Conservation (phyloP, 1,139 yeast species). For the Hyphopichia buzzinii region DNA sequence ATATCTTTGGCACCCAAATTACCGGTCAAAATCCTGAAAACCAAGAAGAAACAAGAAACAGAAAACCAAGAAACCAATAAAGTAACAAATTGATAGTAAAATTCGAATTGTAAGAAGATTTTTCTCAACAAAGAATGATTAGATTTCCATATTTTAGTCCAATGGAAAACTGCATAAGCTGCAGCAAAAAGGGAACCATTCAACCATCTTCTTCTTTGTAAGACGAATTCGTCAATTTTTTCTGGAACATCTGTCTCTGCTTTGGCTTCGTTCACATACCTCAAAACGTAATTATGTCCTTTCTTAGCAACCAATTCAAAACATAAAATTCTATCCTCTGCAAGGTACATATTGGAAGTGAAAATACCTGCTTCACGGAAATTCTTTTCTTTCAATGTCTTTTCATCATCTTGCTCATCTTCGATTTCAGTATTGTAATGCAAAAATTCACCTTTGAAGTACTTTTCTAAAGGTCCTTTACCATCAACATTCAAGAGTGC, state of each 20-base stretch:
- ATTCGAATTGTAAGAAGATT: slow-evolving; percentile 64
- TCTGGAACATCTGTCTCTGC: slow-evolving; percentile 89
- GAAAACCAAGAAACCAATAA: slow-evolving; percentile 79
- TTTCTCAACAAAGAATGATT: slow-evolving; percentile 63
- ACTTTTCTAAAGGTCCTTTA: slow-evolving; percentile 71
- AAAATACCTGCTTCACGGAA: slow-evolving; percentile 61
- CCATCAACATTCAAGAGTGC: slow-evolving; percentile 68
- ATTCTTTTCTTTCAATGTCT: slow-evolving; percentile 40
- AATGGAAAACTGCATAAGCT: slow-evolving; percentile 68
- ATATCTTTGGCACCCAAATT: slow-evolving; percentile 51
- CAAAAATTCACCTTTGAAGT: slow-evolving; percentile 75
- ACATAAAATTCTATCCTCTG: slow-evolving; percentile 81
- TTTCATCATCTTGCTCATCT: slow-evolving; percentile 42
- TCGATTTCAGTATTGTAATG: slow-evolving; percentile 45
- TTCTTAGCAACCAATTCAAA: slow-evolving; percentile 78
- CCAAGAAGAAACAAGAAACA: slow-evolving; percentile 71
- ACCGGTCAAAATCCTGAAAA: slow-evolving; percentile 62
- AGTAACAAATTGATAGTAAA: slow-evolving; percentile 63
- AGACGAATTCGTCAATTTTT: slow-evolving; percentile 63
- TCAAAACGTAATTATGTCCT: slow-evolving; percentile 57
- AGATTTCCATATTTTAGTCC: slow-evolving; percentile 68
- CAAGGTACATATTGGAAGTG: slow-evolving; percentile 80
- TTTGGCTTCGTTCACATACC: slow-evolving; percentile 71
- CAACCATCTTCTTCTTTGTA: slow-evolving; percentile 82
- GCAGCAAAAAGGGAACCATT: slow-evolving; percentile 87